Conservation (phyloP, 345 rosid genomes). For the Aethionema arabicum region DNA sequence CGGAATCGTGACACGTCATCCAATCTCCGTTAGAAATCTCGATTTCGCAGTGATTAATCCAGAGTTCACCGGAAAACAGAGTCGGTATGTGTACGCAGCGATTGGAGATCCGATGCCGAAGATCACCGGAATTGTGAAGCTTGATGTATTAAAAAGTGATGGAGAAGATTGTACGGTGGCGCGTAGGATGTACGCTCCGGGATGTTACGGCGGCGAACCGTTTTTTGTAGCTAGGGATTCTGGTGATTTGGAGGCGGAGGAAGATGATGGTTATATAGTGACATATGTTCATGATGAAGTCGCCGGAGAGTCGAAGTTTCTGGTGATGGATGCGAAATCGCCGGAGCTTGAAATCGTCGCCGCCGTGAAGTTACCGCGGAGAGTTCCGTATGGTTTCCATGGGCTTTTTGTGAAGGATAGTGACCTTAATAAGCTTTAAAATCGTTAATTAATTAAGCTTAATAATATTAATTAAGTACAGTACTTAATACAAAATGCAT, state of each 20-base stretch:
- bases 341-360: conserved; percentile 39
- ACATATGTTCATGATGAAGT: conserved; percentile 37
- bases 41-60: conserved; percentile 42
- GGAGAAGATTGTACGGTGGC: conserved; percentile 38
- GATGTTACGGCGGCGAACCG: conserved; percentile 43
- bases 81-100: conserved; percentile 36
- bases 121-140: conserved; percentile 37
- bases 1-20: conserved; percentile 40
- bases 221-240: conserved; percentile 37
- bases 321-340: conserved; percentile 40
- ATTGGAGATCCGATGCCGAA: conserved; percentile 44
- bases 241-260: conserved; percentile 31
- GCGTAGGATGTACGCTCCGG: conserved; percentile 32
- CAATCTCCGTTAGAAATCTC: conserved; percentile 36
- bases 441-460: not conserved
- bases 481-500: conserved; percentile 10
- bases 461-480: conserved; percentile 10
- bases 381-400: conserved; percentile 42
- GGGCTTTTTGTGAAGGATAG: conserved; percentile 39
- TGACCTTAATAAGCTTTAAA: conserved; percentile 33
- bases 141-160: conserved; percentile 26
- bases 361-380: conserved; percentile 37
- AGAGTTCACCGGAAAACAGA: conserved; percentile 24
- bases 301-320: conserved; percentile 35
- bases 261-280: conserved; percentile 41